Evolutionary conservation across 2,329 filamentous ascomycete genomes (phyloP).

Genomic region (Teratosphaeria nubilosa): DNA sequence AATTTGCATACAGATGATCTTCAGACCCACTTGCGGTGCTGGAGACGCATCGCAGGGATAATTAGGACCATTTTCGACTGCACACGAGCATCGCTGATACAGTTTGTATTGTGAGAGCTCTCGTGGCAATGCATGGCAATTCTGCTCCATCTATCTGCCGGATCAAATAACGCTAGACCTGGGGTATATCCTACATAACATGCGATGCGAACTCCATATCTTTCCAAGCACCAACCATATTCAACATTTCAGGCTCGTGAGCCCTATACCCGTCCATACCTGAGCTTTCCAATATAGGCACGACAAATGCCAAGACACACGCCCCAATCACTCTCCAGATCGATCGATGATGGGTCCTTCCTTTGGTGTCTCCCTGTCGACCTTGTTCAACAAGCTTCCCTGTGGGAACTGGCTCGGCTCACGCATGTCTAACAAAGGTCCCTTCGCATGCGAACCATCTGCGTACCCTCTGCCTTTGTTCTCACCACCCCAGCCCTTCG

Average conservation of each 20-base stretch:
- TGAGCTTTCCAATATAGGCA: neutral
- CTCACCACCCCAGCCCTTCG: slow-evolving; percentile 29
- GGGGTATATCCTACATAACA: neutral
- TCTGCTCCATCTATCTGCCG: neutral
- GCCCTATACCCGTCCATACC: neutral
- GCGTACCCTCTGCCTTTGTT: slow-evolving; percentile 35
- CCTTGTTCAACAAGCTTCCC: slow-evolving; percentile 39
- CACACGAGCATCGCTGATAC: neutral
- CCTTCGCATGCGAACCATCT: slow-evolving; percentile 34
- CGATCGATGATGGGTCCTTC: slow-evolving; percentile 30
- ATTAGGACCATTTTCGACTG: neutral
- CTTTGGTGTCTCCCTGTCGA: slow-evolving; percentile 23
- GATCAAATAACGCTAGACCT: neutral
- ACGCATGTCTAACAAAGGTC: slow-evolving; percentile 36
- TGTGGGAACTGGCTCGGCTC: slow-evolving; percentile 34
- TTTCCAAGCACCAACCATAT: neutral
- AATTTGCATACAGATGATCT: neutral
- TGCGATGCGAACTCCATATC: neutral
- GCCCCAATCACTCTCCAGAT: neutral
- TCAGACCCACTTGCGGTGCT: neutral
- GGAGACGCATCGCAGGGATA: neutral
- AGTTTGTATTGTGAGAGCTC: neutral
- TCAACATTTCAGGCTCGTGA: neutral
- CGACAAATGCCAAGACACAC: neutral
- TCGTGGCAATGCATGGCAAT: neutral